A percentile compares a stretch with the other conserved stretches of the same genome.
Conservation (phyloP, 164 flowering plant genomes). For the grape (Vitis vinifera) region DNA sequence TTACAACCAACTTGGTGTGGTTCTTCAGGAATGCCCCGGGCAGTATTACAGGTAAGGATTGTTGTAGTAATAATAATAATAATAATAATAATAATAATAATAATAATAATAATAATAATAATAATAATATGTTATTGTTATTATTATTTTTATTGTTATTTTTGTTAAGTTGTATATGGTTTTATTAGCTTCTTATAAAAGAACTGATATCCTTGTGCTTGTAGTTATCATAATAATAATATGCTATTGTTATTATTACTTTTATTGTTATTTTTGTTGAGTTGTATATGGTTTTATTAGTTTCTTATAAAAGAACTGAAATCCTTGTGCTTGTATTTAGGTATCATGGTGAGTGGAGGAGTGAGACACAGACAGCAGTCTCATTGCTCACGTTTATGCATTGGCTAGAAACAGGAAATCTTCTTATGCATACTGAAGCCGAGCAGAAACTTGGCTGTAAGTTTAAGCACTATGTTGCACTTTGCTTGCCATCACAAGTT, state of each 20-base stretch:
- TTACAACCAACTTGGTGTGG: slow-evolving; percentile 56
- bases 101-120: too few species aligned
- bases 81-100: too few species aligned
- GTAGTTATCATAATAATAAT: background rate
- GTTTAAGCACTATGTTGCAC: slow-evolving; percentile 13
- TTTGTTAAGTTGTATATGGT: background rate
- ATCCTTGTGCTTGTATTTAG: slow-evolving; percentile 30
- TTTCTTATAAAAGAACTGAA: too few species aligned
- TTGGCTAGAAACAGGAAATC: slow-evolving; percentile 84
- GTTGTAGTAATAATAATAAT: too few species aligned
- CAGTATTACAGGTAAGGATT: slow-evolving; percentile 79
- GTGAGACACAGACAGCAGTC: slow-evolving; percentile 83
- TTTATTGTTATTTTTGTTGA: background rate
- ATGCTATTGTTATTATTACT: background rate
- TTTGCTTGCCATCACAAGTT: too few species aligned
- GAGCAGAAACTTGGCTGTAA: slow-evolving; percentile 84
- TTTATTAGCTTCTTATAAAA: too few species aligned
- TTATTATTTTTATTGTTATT: background rate
- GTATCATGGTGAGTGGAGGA: slow-evolving; percentile 96
- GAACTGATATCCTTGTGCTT: slow-evolving; percentile 1
- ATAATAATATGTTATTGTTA: background rate
- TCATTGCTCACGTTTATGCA: slow-evolving; percentile 87
- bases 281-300: too few species aligned
- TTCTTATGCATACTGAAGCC: slow-evolving; percentile 79
- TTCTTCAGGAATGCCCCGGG: slow-evolving; percentile 64